Evolutionary conservation across 352 stramenopile species (phyloP).

Genomic region (Globisporangium perplexum): DNA sequence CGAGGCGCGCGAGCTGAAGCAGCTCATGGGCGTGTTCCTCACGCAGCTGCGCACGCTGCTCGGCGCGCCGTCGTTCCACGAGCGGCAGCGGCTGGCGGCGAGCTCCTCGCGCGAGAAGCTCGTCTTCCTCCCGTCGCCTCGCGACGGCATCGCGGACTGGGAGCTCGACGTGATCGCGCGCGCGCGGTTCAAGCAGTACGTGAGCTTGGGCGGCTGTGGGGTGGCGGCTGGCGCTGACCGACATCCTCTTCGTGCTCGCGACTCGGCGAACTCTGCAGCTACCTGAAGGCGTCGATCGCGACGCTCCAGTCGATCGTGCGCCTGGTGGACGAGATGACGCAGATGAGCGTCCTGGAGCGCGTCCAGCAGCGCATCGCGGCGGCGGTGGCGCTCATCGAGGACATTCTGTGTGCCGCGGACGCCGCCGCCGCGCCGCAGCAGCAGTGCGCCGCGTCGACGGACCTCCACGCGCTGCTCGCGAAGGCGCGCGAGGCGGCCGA

Average conservation of each 20-base stretch:
- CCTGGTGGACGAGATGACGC: slow-evolving; percentile 59
- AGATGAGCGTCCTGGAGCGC: slow-evolving; percentile 67
- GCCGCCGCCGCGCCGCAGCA: slow-evolving; percentile 7
- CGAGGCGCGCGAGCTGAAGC: slow-evolving; percentile 24
- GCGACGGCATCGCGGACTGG: slow-evolving; percentile 61
- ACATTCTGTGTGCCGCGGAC: slow-evolving; percentile 29
- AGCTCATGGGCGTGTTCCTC: slow-evolving; percentile 68
- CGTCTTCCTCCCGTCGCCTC: slow-evolving; percentile 42
- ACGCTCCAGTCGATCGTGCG: slow-evolving; percentile 68
- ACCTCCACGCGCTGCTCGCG: slow-evolving; percentile 22
- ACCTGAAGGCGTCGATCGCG: slow-evolving; percentile 51
- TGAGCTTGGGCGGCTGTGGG: neutral
- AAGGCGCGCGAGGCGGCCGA: slow-evolving; percentile 42
- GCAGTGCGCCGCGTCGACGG: slow-evolving; percentile 15
- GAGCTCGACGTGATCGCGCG: slow-evolving; percentile 57
- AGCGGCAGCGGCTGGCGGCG: slow-evolving; percentile 28
- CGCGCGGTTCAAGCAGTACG: slow-evolving; percentile 37
- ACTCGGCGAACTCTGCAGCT: slow-evolving; percentile 17
- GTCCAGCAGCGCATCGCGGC: slow-evolving; percentile 50
- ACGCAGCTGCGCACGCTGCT: slow-evolving; percentile 56
- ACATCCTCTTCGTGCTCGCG: neutral
- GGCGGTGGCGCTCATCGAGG: slow-evolving; percentile 44
- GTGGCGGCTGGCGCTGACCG: neutral
- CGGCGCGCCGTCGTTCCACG: slow-evolving; percentile 43
- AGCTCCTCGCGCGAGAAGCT: slow-evolving; percentile 9